Conservation (phyloP, 306 rosid species). For the Biancaea sappan region DNA sequence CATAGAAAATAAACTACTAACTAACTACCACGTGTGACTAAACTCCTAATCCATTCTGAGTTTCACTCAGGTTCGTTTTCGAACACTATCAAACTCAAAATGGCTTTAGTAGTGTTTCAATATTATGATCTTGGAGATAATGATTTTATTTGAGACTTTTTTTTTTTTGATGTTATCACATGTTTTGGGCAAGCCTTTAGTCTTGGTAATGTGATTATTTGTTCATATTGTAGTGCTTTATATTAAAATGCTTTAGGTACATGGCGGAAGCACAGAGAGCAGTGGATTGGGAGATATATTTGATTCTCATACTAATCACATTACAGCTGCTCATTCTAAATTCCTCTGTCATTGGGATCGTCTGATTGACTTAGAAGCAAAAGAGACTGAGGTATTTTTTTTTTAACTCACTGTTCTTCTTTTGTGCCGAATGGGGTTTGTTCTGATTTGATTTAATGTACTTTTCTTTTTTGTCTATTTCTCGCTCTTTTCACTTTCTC, state of each 20-base stretch:
- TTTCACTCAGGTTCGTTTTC: too few relatives aligned
- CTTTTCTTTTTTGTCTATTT: not conserved
- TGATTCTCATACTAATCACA: conserved; percentile 62
- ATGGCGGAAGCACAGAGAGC: conserved; percentile 68
- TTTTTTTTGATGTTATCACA: conserved; percentile 22
- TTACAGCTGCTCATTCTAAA: conserved; percentile 59
- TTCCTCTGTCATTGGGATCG: conserved; percentile 85
- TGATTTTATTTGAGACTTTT: conserved; percentile 12
- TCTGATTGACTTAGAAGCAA: conserved; percentile 92
- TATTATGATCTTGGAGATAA: not conserved
- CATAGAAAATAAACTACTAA: too few relatives aligned
- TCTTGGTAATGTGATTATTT: conserved; percentile 8
- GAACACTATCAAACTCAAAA: not conserved
- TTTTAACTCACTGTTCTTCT: conserved; percentile 31
- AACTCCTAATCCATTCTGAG: too few relatives aligned
- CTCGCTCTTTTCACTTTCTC: conserved; percentile 33
- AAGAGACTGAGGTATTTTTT: conserved; percentile 65
- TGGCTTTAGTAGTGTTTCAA: not conserved
- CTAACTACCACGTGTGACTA: too few relatives aligned
- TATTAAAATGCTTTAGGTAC: conserved; percentile 53
- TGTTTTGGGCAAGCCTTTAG: conserved; percentile 10
- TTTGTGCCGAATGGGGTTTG: conserved; percentile 19
- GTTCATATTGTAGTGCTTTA: conserved; percentile 14
- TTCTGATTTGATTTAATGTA: conserved; percentile 9
- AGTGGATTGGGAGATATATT: conserved; percentile 78